Base-by-base conservation (phyloP, 2,329 filamentous ascomycete genomes). In the Cadophora gregata region DNA sequence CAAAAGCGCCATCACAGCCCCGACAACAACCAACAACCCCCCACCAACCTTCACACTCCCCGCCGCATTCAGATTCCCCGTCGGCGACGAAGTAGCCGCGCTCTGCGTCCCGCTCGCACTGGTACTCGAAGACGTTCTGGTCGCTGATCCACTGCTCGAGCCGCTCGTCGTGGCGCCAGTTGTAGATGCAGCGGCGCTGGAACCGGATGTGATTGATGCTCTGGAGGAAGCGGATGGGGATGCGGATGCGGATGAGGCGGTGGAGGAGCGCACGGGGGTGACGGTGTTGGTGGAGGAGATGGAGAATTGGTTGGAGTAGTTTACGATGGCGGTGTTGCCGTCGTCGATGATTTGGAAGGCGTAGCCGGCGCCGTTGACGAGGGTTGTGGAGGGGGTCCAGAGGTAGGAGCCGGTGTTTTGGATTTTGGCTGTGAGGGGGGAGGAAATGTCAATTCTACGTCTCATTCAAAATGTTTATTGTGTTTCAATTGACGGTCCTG, bases 291-390 rank as follows among this genome's bases (percentile, higher is more conserved):
- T 62, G 14, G 73, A 74, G 24, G 62, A 47, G 65, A 76, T 71
- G 47, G 62, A 38, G 66, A 76, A 76, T 65, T 72, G 70, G 42
- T 38, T 38, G 42, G 73, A 74, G 67, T 75, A 76, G 68, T 74
- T 75, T 10, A 63, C 62, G 3, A 71, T 66, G 21, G 60, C 63
- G n/a, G 58, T 61, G 63, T 75, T 71, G 10, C 31, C 64, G 47
- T 74, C 68, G 58, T 74, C 68, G 48, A 73, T 27, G 64, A 75
- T 75, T 60, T 75, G 63, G 61, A 75, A 71, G 51, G 72, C 69
- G 63, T 75, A 74, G 62, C 55, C 27, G 21, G 62, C 24, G 48
- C 68, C 72, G n/a, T 64, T 50, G 29, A 63, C 50, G 42, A 73
- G 64, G 29, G 65, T 56, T 38, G 70, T 31, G 50, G 68, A 45